Evolutionary conservation across 2,329 filamentous ascomycete species (phyloP).

Genomic region (Diplodia intermedia): DNA sequence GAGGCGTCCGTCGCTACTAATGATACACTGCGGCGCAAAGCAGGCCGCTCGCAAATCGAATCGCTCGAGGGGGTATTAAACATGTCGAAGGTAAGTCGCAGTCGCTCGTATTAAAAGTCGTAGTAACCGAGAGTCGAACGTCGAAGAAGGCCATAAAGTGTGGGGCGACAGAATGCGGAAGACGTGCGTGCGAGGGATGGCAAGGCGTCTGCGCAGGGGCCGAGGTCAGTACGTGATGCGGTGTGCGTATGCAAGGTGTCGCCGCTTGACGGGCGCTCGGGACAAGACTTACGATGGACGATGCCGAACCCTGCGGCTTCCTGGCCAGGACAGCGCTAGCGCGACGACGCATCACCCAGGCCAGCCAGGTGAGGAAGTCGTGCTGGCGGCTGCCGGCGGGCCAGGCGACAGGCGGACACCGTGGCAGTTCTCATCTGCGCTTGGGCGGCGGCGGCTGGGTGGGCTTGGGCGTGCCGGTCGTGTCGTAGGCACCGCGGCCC

Average conservation of each 20-base stretch:
- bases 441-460: slow-evolving; percentile 51
- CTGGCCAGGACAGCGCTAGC: slow-evolving; percentile 20
- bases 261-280: slow-evolving; percentile 28
- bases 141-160: slow-evolving; percentile 21
- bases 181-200: slow-evolving; percentile 33
- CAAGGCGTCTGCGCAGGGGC: slow-evolving; percentile 31
- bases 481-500: slow-evolving; percentile 59
- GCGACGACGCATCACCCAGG: slow-evolving; percentile 28
- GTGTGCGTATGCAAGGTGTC: slow-evolving; percentile 32
- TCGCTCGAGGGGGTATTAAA: slow-evolving; percentile 49
- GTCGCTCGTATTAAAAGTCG: slow-evolving; percentile 34
- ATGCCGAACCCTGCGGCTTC: slow-evolving; percentile 26
- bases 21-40: slow-evolving; percentile 34
- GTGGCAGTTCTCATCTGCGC: slow-evolving; percentile 40
- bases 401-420: not conserved
- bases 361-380: slow-evolving; percentile 31
- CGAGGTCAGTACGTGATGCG: slow-evolving; percentile 21
- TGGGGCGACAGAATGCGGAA: slow-evolving; percentile 19
- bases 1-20: slow-evolving; percentile 44
- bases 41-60: slow-evolving; percentile 36
- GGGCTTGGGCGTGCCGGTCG: slow-evolving; percentile 57
- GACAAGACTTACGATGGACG: slow-evolving; percentile 27
- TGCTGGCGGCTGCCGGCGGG: slow-evolving; percentile 19
- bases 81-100: slow-evolving; percentile 33
- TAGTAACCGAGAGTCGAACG: slow-evolving; percentile 32